These are phyloP conservation scores for Chytriomyces hyalinus DNA, from an alignment of 192 early-diverging fungal genomes.

Conservation along the genomic window DNA sequence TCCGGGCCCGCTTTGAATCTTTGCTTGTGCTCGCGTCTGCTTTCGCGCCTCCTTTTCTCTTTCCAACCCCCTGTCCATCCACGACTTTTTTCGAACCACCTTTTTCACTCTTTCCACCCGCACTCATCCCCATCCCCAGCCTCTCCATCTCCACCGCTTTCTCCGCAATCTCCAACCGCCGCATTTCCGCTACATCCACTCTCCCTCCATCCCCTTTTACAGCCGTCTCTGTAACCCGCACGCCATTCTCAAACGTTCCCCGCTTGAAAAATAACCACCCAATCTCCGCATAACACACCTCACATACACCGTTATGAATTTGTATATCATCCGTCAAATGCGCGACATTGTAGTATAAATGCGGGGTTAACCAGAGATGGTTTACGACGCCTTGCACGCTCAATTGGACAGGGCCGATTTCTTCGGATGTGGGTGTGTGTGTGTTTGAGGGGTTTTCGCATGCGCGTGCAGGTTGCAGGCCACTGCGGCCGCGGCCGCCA, in stretches of 20 bases:
- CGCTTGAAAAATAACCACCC: constrained; percentile 31
- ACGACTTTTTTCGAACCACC: too few species aligned
- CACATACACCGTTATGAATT: constrained; percentile 36
- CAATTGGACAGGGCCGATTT: constrained; percentile 1
- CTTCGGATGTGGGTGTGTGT: neutral
- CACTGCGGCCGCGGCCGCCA: constrained; percentile 38
- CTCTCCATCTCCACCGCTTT: constrained; percentile 8
- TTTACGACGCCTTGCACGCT: constrained; percentile 17
- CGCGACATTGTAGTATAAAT: constrained; percentile 35
- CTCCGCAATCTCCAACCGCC: constrained; percentile 9
- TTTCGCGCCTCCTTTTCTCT: neutral
- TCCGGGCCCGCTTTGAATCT: constrained; percentile 12
- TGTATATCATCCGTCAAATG: neutral
- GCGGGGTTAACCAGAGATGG: constrained; percentile 38
- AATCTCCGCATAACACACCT: constrained; percentile 39
- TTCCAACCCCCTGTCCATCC: neutral
- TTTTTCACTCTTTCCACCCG: too few species aligned
- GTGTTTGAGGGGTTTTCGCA: neutral
- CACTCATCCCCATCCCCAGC: neutral
- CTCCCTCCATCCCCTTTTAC: neutral
- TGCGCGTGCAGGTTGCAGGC: constrained; percentile 33
- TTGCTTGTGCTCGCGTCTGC: neutral
- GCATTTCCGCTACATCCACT: neutral
- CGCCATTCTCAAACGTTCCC: constrained; percentile 27
- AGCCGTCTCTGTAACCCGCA: neutral